Base-by-base conservation (phyloP, 345 rosid genomes). In the Pugionium cornutum region DNA sequence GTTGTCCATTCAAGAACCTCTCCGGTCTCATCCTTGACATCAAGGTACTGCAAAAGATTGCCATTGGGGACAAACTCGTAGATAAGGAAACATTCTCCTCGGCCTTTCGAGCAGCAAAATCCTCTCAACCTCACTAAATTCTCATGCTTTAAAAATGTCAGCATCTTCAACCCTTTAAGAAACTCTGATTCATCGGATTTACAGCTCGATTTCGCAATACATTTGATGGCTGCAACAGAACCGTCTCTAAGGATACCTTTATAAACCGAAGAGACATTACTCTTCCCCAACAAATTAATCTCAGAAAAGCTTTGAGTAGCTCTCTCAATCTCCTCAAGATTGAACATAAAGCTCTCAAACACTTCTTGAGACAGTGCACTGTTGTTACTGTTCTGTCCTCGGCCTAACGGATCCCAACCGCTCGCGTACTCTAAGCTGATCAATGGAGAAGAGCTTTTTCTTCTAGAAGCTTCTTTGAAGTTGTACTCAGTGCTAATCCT, bases 251-350 rank as follows among this genome's bases (percentile, higher is more conserved):
- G 77, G n/a, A 73, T 76, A 39, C 99, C 99, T 68, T 82, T 88
- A 67, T 85, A 91, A 47, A 84, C 75, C 2, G 92, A 76, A n/a
- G 89, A 85, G 76, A 87, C 87, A 57, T 71, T 85, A 70, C 81
- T 82, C 84, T 79, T 88, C 44, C 92, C 91, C 78, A 90, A 66
- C 75, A 94, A 59, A 54, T 94, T 94, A 50, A 53, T 61, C 54
- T 91, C 96, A 3, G 87, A 86, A 81, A 94, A 94, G 67, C 90
- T 83, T 66, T 87, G 99, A 6, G 99, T 94, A 7, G 97, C 97
- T 11, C 91, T 87, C 76, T 91, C 95, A 46, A 94, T 89, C 60
- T 91, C 99, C 63, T 94, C 96, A 41, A 94, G 79, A 54, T 91
- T 94, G 79, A 86, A 91, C 95, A 82, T 80, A 75, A 85, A 88